Percentiles rank a stretch among this genome's conserved stretches.
phyloP scores from a whole-genome alignment of 2,329 filamentous ascomycete genomes.

The Thelonectria discophora region DNA sequence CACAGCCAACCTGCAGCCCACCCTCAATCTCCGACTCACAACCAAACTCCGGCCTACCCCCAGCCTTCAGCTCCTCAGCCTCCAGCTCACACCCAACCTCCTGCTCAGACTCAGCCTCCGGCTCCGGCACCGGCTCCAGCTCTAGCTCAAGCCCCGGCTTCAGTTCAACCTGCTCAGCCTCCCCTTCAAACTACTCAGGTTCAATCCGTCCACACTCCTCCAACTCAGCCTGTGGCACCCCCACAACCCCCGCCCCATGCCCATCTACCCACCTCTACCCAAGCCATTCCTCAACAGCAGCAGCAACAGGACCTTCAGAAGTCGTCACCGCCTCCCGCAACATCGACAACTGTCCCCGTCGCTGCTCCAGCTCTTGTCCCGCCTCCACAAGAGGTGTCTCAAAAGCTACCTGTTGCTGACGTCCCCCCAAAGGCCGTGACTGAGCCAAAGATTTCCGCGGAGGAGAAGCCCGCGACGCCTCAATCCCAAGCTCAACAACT shows the following conservation, averaged over 20 bases:
- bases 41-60: not conserved
- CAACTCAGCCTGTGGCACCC: not conserved
- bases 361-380: not conserved
- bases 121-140: not conserved
- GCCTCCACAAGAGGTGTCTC: constrained; percentile 6
- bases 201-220: not conserved
- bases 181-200: not conserved
- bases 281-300: constrained; percentile 13
- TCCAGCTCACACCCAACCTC: too few relatives aligned
- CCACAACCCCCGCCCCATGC: not conserved
- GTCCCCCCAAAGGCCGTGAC: not conserved
- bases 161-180: not conserved
- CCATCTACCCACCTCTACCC: not conserved
- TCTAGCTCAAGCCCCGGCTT: not conserved
- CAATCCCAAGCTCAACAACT: not conserved
- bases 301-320: constrained; percentile 10
- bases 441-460: constrained; percentile 9
- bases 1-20: constrained; percentile 1
- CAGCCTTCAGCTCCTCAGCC: not conserved
- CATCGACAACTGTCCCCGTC: not conserved
- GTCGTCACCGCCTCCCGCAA: not conserved
- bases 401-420: not conserved
- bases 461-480: not conserved
- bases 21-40: not conserved
- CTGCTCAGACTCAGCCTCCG: too few relatives aligned